Evolutionary conservation across 1,284 basidiomycete species (phyloP).

Genomic region (Crucibulum cyathiforme): DNA sequence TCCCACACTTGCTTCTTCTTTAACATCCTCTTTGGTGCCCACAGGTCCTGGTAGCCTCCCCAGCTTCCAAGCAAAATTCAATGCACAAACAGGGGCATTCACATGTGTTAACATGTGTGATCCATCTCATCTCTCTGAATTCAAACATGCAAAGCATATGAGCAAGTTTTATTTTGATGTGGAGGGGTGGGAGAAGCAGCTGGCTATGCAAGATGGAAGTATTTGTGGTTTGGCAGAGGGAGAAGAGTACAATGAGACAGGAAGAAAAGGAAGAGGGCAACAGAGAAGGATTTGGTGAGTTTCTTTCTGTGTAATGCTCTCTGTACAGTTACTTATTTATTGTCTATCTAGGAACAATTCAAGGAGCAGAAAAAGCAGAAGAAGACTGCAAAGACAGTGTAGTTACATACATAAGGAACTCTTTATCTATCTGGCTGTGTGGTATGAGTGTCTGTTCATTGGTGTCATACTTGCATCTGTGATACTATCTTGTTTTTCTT

Average conservation of each 20-base stretch:
- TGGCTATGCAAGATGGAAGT: conserved; percentile 56
- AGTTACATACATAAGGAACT: too few species aligned
- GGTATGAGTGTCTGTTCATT: too few species aligned
- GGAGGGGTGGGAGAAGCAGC: conserved; percentile 78
- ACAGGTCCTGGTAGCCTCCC: conserved; percentile 36
- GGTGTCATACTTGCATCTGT: too few species aligned
- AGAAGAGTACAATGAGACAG: conserved; percentile 59
- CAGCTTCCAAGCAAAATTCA: conserved; percentile 78
- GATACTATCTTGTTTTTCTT: too few species aligned
- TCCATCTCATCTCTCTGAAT: conserved; percentile 82
- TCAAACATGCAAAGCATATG: conserved; percentile 85
- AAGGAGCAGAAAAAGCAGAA: too few species aligned
- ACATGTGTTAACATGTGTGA: conserved; percentile 69
- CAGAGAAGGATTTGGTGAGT: conserved; percentile 88
- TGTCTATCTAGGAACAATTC: too few species aligned
- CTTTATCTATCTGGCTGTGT: too few species aligned
- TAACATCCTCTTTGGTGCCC: conserved; percentile 40
- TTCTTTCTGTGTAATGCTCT: too few species aligned
- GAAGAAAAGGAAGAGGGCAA: conserved; percentile 78
- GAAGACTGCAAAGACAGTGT: too few species aligned
- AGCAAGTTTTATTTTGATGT: conserved; percentile 90
- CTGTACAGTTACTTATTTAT: too few species aligned
- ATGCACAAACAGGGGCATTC: conserved; percentile 84
- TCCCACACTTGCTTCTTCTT: conserved; percentile 64
- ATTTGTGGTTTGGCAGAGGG: conserved; percentile 56